Evolutionary conservation across 1,139 yeast genomes (phyloP).

Genomic region (Candida freyschussii): DNA sequence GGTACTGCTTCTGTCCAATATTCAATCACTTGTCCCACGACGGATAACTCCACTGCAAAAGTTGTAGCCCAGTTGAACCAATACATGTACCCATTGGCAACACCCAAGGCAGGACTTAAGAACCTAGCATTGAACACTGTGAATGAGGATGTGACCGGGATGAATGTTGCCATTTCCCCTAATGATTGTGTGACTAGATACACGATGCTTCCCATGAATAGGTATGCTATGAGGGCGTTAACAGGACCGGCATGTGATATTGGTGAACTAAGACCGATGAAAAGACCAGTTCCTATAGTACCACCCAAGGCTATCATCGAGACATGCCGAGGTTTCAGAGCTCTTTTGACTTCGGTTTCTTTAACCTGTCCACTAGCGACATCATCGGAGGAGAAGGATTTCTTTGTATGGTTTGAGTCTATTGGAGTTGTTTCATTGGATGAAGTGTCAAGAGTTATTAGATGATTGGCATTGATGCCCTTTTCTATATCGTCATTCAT

Average conservation of each 20-base stretch:
- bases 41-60: slow-evolving; percentile 78
- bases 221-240: slow-evolving; percentile 57
- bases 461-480: too few species aligned
- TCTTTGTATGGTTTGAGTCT: slow-evolving; percentile 7
- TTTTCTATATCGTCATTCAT: too few species aligned
- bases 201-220: slow-evolving; percentile 62
- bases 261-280: slow-evolving; percentile 53
- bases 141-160: slow-evolving; percentile 66
- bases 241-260: slow-evolving; percentile 67
- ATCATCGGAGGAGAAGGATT: slow-evolving; percentile 9
- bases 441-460: background rate
- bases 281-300: slow-evolving; percentile 64
- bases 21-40: slow-evolving; percentile 71
- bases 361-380: slow-evolving; percentile 26
- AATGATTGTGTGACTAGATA: slow-evolving; percentile 63
- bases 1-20: slow-evolving; percentile 79
- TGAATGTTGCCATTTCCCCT: slow-evolving; percentile 74
- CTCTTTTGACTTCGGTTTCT: slow-evolving; percentile 39
- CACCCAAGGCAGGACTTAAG: slow-evolving; percentile 56
- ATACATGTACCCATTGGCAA: slow-evolving; percentile 79
- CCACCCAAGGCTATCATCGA: slow-evolving; percentile 68
- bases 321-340: slow-evolving; percentile 53
- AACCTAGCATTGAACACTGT: slow-evolving; percentile 55
- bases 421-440: slow-evolving; percentile 2
- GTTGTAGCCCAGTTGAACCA: slow-evolving; percentile 90